phyloP scores from a whole-genome alignment of 2,329 filamentous ascomycete species.

The Exserohilum rostratum region DNA sequence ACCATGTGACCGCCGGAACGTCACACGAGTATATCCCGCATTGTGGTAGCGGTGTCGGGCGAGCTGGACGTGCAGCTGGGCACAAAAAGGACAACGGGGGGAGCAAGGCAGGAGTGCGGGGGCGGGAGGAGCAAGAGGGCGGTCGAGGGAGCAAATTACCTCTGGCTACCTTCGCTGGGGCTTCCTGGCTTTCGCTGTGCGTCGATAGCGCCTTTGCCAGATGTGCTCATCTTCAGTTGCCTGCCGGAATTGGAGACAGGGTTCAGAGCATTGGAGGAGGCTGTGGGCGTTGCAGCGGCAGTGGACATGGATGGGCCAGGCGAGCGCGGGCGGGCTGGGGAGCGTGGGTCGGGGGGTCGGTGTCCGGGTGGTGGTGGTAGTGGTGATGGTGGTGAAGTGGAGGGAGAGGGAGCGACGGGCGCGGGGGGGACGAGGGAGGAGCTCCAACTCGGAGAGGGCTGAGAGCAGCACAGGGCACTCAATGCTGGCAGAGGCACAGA shows the following conservation, averaged over 20 bases:
- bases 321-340: constrained; percentile 22
- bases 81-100: neutral
- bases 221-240: constrained; percentile 58
- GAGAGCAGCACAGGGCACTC: constrained; percentile 33
- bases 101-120: neutral
- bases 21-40: constrained; percentile 37
- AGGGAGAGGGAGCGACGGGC: constrained; percentile 24
- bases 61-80: neutral
- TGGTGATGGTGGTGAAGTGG: neutral
- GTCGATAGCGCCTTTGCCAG: constrained; percentile 57
- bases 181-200: constrained; percentile 61
- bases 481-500: constrained; percentile 28
- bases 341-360: constrained; percentile 15
- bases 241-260: constrained; percentile 44
- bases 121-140: neutral
- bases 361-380: neutral
- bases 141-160: constrained; percentile 51
- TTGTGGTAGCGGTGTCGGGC: constrained; percentile 18
- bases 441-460: constrained; percentile 18
- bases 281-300: constrained; percentile 37
- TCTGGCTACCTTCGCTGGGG: constrained; percentile 60
- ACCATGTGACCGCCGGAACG: constrained; percentile 43
- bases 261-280: constrained; percentile 44
- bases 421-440: constrained; percentile 20
- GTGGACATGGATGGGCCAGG: constrained; percentile 41